Base-by-base conservation (phyloP, 306 rosid genomes). In the Cicer arietinum region DNA sequence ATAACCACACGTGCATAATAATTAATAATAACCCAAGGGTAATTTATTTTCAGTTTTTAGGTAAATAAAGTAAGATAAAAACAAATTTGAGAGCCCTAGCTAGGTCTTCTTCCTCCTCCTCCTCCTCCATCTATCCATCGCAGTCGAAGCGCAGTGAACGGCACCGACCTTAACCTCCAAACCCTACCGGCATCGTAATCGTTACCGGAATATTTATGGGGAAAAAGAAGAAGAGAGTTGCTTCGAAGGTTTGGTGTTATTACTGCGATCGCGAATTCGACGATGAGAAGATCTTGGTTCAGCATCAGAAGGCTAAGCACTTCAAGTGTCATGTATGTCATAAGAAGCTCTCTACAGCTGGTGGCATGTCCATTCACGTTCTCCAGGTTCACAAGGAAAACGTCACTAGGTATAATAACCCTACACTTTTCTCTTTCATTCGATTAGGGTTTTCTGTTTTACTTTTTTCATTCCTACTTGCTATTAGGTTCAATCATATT, bases 281-380 rank as follows among this genome's bases (percentile, higher is more conserved):
- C 6, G 99, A 95, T 74, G 99, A 95, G 82, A 95, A 95, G 93
- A 95, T 95, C 35, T 67, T 95, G 78, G 99, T 95, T 54, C 99
- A 95, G 90, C 99, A 95, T 67, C 99, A 95, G 92, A 95, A 95
- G 56, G 99, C 99, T 3, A 95, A 95, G 83, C 99, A 95, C 84
- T 95, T 95, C 67, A 95, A 95, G 76, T 95, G 99, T 79, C 99
- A 95, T 35, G 96, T 92, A 82, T 95, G 99, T 87, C 98, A 95
- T 62, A 95, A 95, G 85, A 95, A 95, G 85, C 99, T 95, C 64
- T 95, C 99, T 10, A 95, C 99, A 16, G 99, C 99, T 7, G 92
- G 99, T 2, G 99, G 99, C 67, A 95, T 95, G 99, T 87, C 96
- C 87, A 95, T 95, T 67, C 99, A 95, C 47, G 99, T 95, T 46